Evolutionary conservation across 2,329 filamentous ascomycete genomes (phyloP), one percentile per base, ranked within the genome.

Genomic region (Esteya vermicola): DNA sequence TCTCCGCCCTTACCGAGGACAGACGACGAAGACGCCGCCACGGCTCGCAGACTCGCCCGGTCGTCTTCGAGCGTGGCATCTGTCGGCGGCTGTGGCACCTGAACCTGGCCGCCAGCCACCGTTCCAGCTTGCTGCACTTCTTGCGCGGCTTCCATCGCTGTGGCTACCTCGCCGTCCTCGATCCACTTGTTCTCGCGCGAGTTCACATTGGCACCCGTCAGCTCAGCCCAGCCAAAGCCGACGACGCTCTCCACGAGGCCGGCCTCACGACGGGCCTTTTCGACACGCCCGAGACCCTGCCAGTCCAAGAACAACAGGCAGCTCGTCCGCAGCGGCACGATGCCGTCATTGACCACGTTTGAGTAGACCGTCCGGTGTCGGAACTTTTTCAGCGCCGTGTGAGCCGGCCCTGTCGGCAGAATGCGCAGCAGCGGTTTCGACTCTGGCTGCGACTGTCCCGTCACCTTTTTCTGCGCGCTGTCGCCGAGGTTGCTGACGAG

Each of bases 271-370:
- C 89, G 75, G 10, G 91, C 89, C 59, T 98, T 98, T 49, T 96
- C 86, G 2, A 98, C 91, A 30, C 85, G 80, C 6, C 82, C 89
- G 4, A 98, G 65, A 0, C 91, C 91, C 59, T 88, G 82, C 91
- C 91, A 98, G 55, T 98, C 91, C 2, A 98, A 65, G 53, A 98
- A 98, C 6, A 98, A 62, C n/a, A 98, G 65, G 57, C 89, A 98
- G 47, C 89, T 96, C 5, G 91, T 98, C 19, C 91, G 77, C 26
- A 98, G 63, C 3, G 91, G 91, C 5, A 98, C 91, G 49, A 98
- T 95, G 4, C 88, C 89, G 59, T 96, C 89, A 53, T 96, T 96
- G 49, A 96, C 89, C 12, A 96, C 88, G 52, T 96, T 96, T 2
- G 88, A 94, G 57, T 96, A 96, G 2, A 95, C 69, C 0, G 91